Conservation (phyloP, 2,329 filamentous ascomycete species). For the Fusarium sp. region DNA sequence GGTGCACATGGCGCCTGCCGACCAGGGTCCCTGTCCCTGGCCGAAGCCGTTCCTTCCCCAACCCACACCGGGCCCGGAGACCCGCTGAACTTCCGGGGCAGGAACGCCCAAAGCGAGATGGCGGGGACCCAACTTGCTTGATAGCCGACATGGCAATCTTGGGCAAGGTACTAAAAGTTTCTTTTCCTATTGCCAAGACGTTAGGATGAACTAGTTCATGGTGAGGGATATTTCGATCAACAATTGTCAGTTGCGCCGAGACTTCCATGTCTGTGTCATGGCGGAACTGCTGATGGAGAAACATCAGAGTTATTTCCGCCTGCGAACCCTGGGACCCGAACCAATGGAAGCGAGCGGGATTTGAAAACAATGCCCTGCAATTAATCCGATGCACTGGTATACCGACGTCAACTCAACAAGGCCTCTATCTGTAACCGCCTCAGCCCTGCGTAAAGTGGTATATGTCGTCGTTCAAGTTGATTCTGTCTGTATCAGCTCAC, state of each 20-base stretch:
- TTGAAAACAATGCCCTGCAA: too few relatives aligned
- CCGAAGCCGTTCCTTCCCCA: constrained; percentile 12
- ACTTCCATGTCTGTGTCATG: too few relatives aligned
- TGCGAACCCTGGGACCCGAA: too few relatives aligned
- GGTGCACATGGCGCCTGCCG: constrained; percentile 17
- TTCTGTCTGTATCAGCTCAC: too few relatives aligned
- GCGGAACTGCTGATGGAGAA: background rate
- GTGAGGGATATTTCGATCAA: background rate
- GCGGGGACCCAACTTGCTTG: constrained; percentile 1
- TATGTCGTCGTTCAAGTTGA: too few relatives aligned
- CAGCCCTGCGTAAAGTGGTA: constrained; percentile 22
- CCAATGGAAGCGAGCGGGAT: too few relatives aligned
- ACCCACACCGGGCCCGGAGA: constrained; percentile 17
- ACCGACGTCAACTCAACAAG: too few relatives aligned
- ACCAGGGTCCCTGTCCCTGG: constrained; percentile 22
- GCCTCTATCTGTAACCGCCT: background rate
- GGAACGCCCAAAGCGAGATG: background rate
- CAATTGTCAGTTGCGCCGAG: background rate
- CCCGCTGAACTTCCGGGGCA: constrained; percentile 16
- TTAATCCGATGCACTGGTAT: too few relatives aligned
- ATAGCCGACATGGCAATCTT: background rate
- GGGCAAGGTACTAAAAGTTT: background rate
- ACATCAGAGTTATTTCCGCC: background rate
- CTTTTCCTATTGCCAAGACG: background rate
- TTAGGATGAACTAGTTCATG: background rate